Base-by-base conservation (phyloP, 2,329 filamentous ascomycete genomes). In the Colletotrichum sp. region DNA sequence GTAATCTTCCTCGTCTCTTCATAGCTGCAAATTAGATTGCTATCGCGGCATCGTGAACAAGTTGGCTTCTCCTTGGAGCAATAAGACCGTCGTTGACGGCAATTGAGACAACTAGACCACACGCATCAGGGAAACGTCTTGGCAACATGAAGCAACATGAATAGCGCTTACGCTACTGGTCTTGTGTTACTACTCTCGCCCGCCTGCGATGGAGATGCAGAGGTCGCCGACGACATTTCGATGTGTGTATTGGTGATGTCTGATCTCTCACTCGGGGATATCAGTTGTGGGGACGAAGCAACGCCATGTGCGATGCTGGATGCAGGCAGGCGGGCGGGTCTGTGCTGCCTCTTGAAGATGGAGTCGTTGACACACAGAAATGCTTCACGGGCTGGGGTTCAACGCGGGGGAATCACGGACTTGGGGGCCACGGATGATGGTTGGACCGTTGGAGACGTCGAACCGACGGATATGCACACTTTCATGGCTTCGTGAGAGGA, bases 51-150 rank as follows among this genome's bases (percentile, higher is more conserved):
- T 70, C 84, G 77, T 30, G 81, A 81, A 63, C 84, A 85, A 24
- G 76, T 79, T 3, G 84, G 84, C 62, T 82, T 83, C 15, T 85
- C 83, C 68, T 85, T 85, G 21, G 83, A 84, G 78, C 84, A 85
- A 55, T 81, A 84, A 1, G 83, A 84, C 6, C 83, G 81, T 13
- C 84, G 79, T 28, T 81, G 80, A 7, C 84, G 82, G 71, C 84
- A 85, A 18, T 81, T 79, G 3, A 83, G 77, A 69, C 84, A 85
- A 5, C 84, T 85, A 34, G 21, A 32, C 10, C 21, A 34, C 62
- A 52, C n/a, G 44, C 44, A n/a, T 32, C 59, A 62, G 28, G 26
- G 3, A 13, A 34, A 18, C 5, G 18, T 21, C 28, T 65, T 15
- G 26, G 44, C 26, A 49, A 10, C 7, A 34, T 21, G 24, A 44